A percentile compares a stretch with the other conserved stretches of the same genome.
These are phyloP conservation scores for Drosera capensis DNA, from an alignment of 148 eudicot genomes.

Conservation along the genomic window DNA sequence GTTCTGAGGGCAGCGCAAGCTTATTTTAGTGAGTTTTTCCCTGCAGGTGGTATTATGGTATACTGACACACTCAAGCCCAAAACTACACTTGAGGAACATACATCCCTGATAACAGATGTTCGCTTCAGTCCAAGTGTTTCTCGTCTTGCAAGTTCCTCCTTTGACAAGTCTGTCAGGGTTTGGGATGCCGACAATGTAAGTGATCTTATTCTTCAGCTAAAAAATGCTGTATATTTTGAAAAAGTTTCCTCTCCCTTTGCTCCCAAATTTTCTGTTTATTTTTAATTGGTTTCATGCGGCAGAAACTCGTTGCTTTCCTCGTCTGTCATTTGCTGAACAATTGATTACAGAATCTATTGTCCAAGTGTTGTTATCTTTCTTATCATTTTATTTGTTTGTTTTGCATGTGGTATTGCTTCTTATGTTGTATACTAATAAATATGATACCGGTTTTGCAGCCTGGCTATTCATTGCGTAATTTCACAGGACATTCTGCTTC, in stretches of 20 bases:
- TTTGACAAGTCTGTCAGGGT: conserved; percentile 86
- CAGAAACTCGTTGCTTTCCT: too few relatives aligned
- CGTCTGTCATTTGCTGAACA: too few relatives aligned
- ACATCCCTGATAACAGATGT: conserved; percentile 66
- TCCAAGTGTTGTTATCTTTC: background rate
- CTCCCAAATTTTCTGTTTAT: too few relatives aligned
- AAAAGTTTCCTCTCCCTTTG: too few relatives aligned
- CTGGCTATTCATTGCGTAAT: conserved; percentile 53
- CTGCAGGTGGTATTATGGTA: conserved; percentile 77
- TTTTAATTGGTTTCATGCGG: too few relatives aligned
- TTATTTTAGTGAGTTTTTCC: background rate
- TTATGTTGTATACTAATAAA: background rate
- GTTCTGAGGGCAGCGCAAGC: background rate
- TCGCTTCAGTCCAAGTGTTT: conserved; percentile 79
- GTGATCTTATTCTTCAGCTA: too few relatives aligned
- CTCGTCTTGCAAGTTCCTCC: conserved; percentile 84
- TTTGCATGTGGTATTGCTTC: background rate
- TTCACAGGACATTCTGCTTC: conserved; percentile 66
- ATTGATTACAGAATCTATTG: too few relatives aligned
- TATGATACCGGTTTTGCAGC: conserved; percentile 26
- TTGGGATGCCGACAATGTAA: conserved; percentile 84
- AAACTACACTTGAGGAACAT: conserved; percentile 77
- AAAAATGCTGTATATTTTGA: too few relatives aligned
- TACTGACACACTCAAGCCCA: conserved; percentile 60
- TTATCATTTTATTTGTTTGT: background rate